Evolutionary conservation across 352 stramenopile species (phyloP).

Genomic region (Phytopythium aichiense): DNA sequence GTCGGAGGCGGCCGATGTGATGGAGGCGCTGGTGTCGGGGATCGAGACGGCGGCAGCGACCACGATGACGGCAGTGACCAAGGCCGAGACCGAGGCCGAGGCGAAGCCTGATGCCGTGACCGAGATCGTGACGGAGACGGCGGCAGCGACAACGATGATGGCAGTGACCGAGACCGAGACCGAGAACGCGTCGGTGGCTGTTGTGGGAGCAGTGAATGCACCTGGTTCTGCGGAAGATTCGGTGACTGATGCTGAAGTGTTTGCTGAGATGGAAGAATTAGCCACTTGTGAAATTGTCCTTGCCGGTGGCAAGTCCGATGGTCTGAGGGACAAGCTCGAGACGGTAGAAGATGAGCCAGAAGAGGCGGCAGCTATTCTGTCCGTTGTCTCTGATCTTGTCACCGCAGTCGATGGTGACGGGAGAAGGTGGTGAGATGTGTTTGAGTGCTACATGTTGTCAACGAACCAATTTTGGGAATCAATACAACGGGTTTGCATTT

Average conservation of each 20-base stretch:
- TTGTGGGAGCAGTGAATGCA: no score
- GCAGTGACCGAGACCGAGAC: neutral
- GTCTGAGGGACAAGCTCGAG: neutral
- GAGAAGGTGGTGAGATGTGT: neutral
- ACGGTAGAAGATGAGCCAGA: no score
- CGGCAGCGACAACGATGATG: no score
- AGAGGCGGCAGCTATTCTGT: no score
- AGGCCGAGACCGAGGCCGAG: neutral
- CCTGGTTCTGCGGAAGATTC: no score
- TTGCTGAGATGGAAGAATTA: no score
- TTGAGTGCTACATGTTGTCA: neutral
- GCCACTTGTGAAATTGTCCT: neutral
- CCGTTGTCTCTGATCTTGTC: no score
- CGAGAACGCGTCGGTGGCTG: neutral
- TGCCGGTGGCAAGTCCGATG: no score
- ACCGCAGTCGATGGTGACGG: neutral
- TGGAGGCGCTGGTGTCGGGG: neutral
- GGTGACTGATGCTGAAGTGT: no score
- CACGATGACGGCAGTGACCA: neutral
- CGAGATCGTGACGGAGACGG: neutral
- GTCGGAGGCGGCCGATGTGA: neutral
- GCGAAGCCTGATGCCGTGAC: no score
- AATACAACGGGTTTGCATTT: neutral
- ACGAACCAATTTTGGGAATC: neutral
- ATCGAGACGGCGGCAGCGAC: neutral